phyloP scores from a whole-genome alignment of 768 basidiomycete species.

The Hericium erinaceus region DNA sequence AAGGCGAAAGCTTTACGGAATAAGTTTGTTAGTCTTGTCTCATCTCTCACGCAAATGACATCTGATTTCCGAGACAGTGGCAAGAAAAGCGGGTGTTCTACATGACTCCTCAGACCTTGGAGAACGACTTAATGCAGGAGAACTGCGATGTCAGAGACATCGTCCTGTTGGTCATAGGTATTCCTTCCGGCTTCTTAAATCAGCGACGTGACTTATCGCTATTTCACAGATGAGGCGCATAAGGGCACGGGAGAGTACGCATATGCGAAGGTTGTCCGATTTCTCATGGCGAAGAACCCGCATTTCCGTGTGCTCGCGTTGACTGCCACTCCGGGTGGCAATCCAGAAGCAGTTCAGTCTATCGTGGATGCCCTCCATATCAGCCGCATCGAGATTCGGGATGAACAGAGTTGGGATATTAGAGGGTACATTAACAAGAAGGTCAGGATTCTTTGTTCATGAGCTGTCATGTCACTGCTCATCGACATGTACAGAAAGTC shows the following conservation, averaged over 20 bases:
- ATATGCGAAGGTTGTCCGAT: slow-evolving; percentile 82
- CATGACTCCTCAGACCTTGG: slow-evolving; percentile 92
- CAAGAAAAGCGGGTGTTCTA: slow-evolving; percentile 80
- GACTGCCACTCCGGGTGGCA: slow-evolving; percentile 89
- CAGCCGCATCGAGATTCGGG: slow-evolving; percentile 87
- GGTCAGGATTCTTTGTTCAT: slow-evolving; percentile 27
- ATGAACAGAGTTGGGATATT: slow-evolving; percentile 85
- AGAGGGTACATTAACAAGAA: slow-evolving; percentile 83
- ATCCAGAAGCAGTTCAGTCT: slow-evolving; percentile 76
- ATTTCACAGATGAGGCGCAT: slow-evolving; percentile 79
- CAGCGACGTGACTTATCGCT: neutral
- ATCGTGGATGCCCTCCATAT: slow-evolving; percentile 94
- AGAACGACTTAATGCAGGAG: slow-evolving; percentile 72
- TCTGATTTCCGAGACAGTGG: slow-evolving; percentile 42
- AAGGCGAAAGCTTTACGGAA: slow-evolving; percentile 44
- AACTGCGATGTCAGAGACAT: slow-evolving; percentile 75
- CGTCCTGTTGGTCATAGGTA: slow-evolving; percentile 82
- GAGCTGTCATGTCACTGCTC: neutral
- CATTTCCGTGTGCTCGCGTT: slow-evolving; percentile 88
- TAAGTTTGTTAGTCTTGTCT: slow-evolving; percentile 40
- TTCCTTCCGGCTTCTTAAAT: slow-evolving; percentile 9
- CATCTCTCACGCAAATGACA: neutral
- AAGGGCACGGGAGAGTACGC: slow-evolving; percentile 89
- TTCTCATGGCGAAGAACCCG: slow-evolving; percentile 89
- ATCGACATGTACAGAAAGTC: slow-evolving; percentile 40